Conservation (phyloP, 1,284 basidiomycete genomes). For the Trametes polyzona region DNA sequence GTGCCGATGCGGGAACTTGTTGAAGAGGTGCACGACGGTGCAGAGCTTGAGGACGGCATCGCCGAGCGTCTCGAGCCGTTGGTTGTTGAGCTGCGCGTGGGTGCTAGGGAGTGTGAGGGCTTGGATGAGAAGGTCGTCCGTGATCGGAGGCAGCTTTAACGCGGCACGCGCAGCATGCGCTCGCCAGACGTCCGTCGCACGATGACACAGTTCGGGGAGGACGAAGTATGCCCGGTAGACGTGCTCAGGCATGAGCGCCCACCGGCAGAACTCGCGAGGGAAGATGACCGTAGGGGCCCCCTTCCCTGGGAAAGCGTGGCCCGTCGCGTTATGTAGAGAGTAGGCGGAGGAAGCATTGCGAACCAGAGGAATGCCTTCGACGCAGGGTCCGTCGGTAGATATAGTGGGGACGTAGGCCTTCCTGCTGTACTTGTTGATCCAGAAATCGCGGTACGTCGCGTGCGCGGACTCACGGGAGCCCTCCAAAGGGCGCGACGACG, state of each 20-base stretch:
- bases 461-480: constrained; percentile 52
- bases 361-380: constrained; percentile 52
- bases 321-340: constrained; percentile 36
- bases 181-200: constrained; percentile 66
- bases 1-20: constrained; percentile 72
- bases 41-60: constrained; percentile 81
- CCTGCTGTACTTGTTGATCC: constrained; percentile 53
- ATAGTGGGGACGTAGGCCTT: constrained; percentile 47
- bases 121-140: constrained; percentile 62
- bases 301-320: not conserved
- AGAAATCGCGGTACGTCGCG: constrained; percentile 65
- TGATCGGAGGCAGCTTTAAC: constrained; percentile 62
- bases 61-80: constrained; percentile 83
- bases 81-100: constrained; percentile 70
- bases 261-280: constrained; percentile 57
- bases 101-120: constrained; percentile 75
- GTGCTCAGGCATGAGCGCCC: constrained; percentile 50
- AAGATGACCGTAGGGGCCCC: constrained; percentile 38
- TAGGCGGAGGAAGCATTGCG: constrained; percentile 51
- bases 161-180: constrained; percentile 51
- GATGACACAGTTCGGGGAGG: constrained; percentile 69
- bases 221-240: constrained; percentile 55
- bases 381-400: constrained; percentile 57
- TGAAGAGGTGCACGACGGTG: constrained; percentile 76
- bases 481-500: constrained; percentile 54